Conservation (phyloP, 2,329 filamentous ascomycete genomes). For the Nannizzia gypsea region DNA sequence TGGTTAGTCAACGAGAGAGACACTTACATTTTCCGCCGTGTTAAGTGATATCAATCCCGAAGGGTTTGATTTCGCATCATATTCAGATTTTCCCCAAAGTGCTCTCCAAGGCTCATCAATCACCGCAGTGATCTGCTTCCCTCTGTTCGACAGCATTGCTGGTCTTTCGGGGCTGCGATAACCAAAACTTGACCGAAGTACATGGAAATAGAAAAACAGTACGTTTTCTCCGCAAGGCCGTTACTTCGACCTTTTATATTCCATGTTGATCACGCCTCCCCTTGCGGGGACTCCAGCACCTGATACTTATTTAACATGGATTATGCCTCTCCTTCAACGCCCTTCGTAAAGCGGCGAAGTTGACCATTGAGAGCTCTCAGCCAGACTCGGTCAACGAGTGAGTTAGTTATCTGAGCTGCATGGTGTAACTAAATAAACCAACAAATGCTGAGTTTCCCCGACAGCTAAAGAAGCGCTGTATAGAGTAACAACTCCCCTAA, state of each 20-base stretch:
- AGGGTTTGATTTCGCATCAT: slow-evolving; percentile 22
- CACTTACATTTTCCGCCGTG: slow-evolving; percentile 27
- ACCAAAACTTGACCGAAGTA: too few species aligned
- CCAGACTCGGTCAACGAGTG: neutral
- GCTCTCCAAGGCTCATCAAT: slow-evolving; percentile 21
- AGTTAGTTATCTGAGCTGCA: neutral
- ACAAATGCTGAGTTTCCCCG: too few species aligned
- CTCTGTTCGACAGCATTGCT: slow-evolving; percentile 22
- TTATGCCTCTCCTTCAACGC: neutral
- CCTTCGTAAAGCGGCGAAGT: neutral
- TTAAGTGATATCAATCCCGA: slow-evolving; percentile 26
- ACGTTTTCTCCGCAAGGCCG: neutral
- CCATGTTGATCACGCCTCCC: neutral
- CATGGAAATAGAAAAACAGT: too few species aligned
- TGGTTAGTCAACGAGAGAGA: neutral
- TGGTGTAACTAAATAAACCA: neutral
- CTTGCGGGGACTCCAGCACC: neutral
- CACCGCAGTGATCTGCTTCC: slow-evolving; percentile 16
- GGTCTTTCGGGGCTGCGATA: too few species aligned
- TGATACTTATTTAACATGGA: neutral
- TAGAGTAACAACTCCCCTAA: too few species aligned
- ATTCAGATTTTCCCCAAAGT: slow-evolving; percentile 14
- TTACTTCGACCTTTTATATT: neutral
- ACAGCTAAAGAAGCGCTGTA: too few species aligned
- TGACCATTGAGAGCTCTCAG: neutral